phyloP scores from a whole-genome alignment of 352 stramenopile species.

The Phytophthora hibernalis region DNA sequence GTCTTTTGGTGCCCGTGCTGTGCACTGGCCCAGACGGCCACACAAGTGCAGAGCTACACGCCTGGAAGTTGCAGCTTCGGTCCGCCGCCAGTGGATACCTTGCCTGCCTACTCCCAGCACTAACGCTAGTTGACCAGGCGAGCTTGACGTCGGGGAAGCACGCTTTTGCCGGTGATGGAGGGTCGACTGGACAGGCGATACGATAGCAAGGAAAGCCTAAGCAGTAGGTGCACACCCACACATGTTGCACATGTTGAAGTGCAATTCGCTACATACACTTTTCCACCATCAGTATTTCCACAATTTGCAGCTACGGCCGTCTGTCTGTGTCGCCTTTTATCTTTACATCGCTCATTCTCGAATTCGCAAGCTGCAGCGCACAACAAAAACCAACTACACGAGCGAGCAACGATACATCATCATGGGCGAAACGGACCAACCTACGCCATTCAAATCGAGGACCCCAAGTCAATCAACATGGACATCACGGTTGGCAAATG shows the following conservation, averaged over 20 bases:
- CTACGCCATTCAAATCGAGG: slow-evolving; percentile 30
- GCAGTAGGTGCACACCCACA: neutral
- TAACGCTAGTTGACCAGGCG: no score
- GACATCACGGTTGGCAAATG: slow-evolving; percentile 34
- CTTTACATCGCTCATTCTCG: neutral
- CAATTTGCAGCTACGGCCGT: neutral
- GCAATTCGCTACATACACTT: slow-evolving; percentile 7
- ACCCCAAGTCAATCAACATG: slow-evolving; percentile 24
- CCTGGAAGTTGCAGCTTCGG: slow-evolving; percentile 45
- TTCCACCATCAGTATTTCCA: no score
- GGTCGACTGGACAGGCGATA: neutral
- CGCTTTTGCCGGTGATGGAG: neutral
- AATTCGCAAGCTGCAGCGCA: slow-evolving; percentile 14
- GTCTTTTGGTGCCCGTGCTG: slow-evolving; percentile 43
- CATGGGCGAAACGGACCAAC: slow-evolving; percentile 19
- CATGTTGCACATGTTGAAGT: slow-evolving; percentile 9
- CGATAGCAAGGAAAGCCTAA: no score
- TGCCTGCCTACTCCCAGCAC: slow-evolving; percentile 33
- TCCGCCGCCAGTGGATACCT: slow-evolving; percentile 26
- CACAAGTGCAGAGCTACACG: slow-evolving; percentile 53
- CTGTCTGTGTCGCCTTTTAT: neutral
- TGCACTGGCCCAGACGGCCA: slow-evolving; percentile 50
- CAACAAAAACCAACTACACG: neutral
- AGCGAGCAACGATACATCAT: neutral
- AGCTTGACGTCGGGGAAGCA: no score